Evolutionary conservation across 441 rosid genomes (phyloP), one percentile per base, ranked within the genome.

Genomic region (Isatis lusitanica): DNA sequence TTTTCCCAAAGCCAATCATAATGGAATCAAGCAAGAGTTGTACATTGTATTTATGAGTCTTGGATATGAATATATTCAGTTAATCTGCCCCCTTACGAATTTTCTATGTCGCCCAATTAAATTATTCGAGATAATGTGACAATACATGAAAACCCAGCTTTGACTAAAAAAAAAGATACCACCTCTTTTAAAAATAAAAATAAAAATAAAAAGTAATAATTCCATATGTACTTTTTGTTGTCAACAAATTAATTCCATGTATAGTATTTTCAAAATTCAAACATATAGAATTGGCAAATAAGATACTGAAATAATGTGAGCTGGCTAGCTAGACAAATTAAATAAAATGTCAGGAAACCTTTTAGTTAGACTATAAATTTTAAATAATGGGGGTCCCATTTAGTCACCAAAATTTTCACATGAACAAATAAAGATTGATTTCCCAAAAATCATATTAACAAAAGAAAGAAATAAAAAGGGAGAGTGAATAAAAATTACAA

Each of bases 71-170:
- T 62, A 62, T 68, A 75, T 75, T 75, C 74, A 62, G 18, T 53
- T 75, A 53, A 68, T 62, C 70, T 68, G 36, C 53, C 42, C 68
- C 65, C 43, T 68, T 53, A 16, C 28, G 59, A 69, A 52, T 75
- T 68, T 75, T 62, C 65, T 43, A 16, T 68, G 58, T 68, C 58
- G 33, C 12, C 72, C 60, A 48, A 11, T 48, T 4, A 74, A 51
- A 68, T 75, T 35, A 76, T 76, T 70, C 75, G 65, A 63, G 68
- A 70, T 64, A 70, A 31, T 65, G 50, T 71, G 76, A 64, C 63
- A 28, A 31, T 63, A 58, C 57, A 64, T 56, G 47, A 70, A 64
- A 64, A 58, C 75, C 8, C 42, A 56, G 35, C 15, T 38, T 75
- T 62, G 65, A 63, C 59, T 35, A 52, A 12, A 17, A 13, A 13